Percentiles rank a stretch among this genome's conserved stretches.
Evolutionary conservation across 352 stramenopile genomes (phyloP).

Genomic region (Pythium guiyangense): DNA sequence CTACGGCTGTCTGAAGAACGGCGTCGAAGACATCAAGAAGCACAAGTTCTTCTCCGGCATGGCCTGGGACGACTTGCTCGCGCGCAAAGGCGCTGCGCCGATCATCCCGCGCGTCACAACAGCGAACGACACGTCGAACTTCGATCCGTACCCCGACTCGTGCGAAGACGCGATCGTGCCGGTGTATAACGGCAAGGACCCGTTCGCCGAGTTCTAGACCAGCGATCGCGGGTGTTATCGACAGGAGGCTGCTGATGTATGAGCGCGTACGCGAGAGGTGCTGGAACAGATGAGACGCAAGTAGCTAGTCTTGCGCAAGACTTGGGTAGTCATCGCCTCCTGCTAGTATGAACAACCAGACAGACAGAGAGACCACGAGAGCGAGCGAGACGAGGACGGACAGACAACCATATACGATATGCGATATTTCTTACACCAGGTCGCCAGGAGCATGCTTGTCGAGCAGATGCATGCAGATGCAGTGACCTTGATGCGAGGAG

Average conservation of each 20-base stretch:
- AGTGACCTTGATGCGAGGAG: too few species aligned
- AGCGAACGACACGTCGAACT: conserved; percentile 95
- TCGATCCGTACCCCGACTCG: conserved; percentile 95
- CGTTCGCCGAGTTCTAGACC: conserved; percentile 91
- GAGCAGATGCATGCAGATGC: too few species aligned
- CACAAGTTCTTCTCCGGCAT: conserved; percentile 95
- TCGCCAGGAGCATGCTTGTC: too few species aligned
- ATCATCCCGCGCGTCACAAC: conserved; percentile 92
- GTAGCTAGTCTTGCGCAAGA: too few species aligned
- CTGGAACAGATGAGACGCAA: too few species aligned
- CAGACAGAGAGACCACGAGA: neutral
- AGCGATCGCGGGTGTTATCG: too few species aligned
- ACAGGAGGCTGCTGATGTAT: conserved; percentile 2
- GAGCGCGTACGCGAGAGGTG: neutral
- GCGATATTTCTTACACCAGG: too few species aligned
- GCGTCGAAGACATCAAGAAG: conserved; percentile 95
- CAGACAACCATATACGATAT: neutral
- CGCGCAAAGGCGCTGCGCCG: conserved; percentile 85
- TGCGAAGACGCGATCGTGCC: conserved; percentile 87
- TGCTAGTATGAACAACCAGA: neutral
- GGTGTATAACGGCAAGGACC: conserved; percentile 90
- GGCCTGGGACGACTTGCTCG: conserved; percentile 89
- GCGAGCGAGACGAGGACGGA: neutral
- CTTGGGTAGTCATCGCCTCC: too few species aligned
- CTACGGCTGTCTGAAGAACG: conserved; percentile 95